A percentile compares a stretch with the other conserved stretches of the same genome.
These are phyloP conservation scores for Colletotrichum sp. DNA, from an alignment of 2,329 filamentous ascomycete genomes.

Conservation along the genomic window DNA sequence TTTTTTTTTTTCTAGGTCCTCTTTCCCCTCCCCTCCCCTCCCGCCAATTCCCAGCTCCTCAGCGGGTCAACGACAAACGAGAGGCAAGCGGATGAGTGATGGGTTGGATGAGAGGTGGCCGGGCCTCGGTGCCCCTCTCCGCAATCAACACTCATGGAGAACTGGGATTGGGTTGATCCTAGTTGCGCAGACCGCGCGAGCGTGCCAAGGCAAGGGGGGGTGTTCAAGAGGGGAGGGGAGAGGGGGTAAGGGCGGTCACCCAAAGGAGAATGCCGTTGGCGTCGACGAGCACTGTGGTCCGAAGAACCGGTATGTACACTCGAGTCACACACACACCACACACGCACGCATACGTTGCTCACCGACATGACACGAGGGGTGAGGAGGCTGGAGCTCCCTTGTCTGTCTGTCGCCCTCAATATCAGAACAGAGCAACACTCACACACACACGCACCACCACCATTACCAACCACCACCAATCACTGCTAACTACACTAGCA, in stretches of 20 bases:
- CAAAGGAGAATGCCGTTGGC: conserved; percentile 2
- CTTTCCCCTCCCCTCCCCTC: no score
- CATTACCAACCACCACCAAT: not conserved
- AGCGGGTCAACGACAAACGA: not conserved
- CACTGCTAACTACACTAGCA: not conserved
- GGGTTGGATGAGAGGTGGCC: not conserved
- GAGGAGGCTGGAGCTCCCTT: not conserved
- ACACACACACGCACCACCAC: not conserved
- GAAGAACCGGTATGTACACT: conserved; percentile 7
- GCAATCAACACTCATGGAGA: conserved; percentile 13
- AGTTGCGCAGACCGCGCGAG: conserved; percentile 1
- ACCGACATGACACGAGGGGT: not conserved
- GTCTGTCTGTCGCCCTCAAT: not conserved
- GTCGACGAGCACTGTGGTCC: conserved; percentile 9
- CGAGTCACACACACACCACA: not conserved
- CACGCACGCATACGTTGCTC: not conserved
- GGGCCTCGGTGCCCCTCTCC: conserved; percentile 15
- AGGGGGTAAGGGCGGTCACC: not conserved
- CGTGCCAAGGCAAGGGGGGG: not conserved
- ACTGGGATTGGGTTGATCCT: conserved; percentile 12
- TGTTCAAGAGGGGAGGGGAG: not conserved
- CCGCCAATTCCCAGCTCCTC: not conserved
- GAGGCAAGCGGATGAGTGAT: not conserved
- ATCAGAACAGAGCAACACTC: not conserved
- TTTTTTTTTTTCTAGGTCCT: no score